A percentile compares a stretch with the other conserved stretches of the same genome.
phyloP scores from a whole-genome alignment of 2,329 filamentous ascomycete species.

The Fonsecaea pugnacius region DNA sequence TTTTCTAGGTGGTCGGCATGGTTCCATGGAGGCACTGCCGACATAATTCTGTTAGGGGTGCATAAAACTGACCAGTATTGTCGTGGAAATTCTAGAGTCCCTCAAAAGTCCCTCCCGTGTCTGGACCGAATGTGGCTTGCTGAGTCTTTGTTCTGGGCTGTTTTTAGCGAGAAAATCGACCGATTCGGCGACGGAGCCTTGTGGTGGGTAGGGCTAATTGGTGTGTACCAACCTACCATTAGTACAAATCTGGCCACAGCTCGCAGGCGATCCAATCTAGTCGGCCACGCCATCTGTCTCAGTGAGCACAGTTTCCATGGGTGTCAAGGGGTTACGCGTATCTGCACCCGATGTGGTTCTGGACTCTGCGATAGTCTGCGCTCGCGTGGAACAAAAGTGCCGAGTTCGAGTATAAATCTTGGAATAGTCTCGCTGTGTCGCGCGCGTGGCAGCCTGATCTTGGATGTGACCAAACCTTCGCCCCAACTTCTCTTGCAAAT shows the following conservation, averaged over 20 bases:
- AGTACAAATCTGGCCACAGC: neutral
- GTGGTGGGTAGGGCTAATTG: neutral
- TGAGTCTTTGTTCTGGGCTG: neutral
- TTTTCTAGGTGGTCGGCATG: neutral
- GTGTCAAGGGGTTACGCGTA: neutral
- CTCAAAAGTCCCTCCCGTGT: neutral
- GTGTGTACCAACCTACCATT: neutral
- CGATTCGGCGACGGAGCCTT: neutral
- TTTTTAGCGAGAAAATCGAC: neutral
- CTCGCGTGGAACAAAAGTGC: constrained; percentile 5
- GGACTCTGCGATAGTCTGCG: neutral
- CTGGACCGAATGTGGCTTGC: neutral
- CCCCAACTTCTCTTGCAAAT: neutral
- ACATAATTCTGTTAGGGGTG: neutral
- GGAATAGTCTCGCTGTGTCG: neutral
- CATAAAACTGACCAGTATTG: neutral
- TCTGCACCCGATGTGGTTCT: neutral
- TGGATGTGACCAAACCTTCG: neutral
- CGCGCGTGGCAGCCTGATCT: neutral
- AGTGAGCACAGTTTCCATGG: neutral
- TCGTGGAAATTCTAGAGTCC: neutral
- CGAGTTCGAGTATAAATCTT: neutral
- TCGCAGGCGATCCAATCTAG: neutral
- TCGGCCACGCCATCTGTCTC: neutral
- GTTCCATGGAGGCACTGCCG: neutral